Evolutionary conservation across 2,329 filamentous ascomycete species (phyloP), one percentile per base, ranked within the genome.

Genomic region (Paracoccidioides lutzii): DNA sequence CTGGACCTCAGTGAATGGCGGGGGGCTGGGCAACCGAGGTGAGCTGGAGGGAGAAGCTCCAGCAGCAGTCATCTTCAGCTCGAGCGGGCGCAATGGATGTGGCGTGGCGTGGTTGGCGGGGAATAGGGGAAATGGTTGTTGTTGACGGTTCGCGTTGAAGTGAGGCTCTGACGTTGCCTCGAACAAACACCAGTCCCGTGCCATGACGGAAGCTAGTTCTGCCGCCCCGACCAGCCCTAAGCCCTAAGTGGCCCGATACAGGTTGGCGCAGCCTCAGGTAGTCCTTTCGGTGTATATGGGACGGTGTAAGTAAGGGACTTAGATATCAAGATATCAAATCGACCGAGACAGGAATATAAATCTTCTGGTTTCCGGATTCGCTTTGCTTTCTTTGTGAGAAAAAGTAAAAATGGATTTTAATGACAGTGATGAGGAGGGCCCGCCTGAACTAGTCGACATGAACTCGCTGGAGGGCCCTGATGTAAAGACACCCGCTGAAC

Each of bases 1-100:
- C 74, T 97, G 91, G 62, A 95, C 93, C 73, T 98, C 93, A 59
- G 91, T 89, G 57, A 94, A 85, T 38, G 93, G 93, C 57, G 93
- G 93, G 58, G 93, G 93, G 71, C 90, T 96, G 58, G 93, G 93
- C 53, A 98, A 83, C 68, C 93, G 87, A 60, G 93, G 91, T 50
- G 90, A 96, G 72, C 82, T 91, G 60, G 88, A 85, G 56, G 74
- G 71, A 58, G 74, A 76, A 59, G 70, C 69, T 60, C 67, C 69
- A 58, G 68, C 66, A 58, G 77, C 73, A 59, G 75, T 66, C 73
- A 76, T 76, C 15, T 15, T 28, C 2, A 7, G 33, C 15, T 28
- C 58, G 57, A 67, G 61, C 37, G 10, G 38, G 15, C 15, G 22
- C 10, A 30, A 2, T 32, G 38, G 22, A 52, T 40, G 52, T 51